These are phyloP conservation scores for Talaromyces ruber DNA, from an alignment of 495 filamentous ascomycete genomes.

Conservation along the genomic window DNA sequence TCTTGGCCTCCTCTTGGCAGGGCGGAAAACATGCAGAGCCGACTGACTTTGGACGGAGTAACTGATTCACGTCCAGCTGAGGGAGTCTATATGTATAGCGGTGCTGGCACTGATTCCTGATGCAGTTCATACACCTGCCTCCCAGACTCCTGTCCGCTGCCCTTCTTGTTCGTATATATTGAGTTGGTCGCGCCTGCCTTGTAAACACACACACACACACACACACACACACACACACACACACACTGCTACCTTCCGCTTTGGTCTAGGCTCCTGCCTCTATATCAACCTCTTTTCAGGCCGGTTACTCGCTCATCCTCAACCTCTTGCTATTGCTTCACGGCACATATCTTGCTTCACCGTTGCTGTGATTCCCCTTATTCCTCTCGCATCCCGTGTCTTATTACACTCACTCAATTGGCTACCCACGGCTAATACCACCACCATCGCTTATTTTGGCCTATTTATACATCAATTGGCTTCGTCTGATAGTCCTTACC, in stretches of 20 bases:
- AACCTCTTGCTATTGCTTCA: neutral
- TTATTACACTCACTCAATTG: neutral
- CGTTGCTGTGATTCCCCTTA: neutral
- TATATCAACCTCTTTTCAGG: neutral
- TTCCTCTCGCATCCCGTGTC: neutral
- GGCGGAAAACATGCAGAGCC: neutral
- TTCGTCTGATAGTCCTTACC: neutral
- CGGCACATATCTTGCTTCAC: neutral
- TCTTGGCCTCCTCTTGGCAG: slow-evolving; percentile 4
- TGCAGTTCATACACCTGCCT: neutral
- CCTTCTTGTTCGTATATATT: neutral
- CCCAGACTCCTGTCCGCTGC: neutral
- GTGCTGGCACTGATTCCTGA: neutral
- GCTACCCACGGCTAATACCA: neutral
- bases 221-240: neutral
- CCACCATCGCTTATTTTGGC: neutral
- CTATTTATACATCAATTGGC: neutral
- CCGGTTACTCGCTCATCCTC: neutral
- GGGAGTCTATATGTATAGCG: neutral
- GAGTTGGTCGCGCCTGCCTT: neutral
- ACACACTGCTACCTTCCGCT: neutral
- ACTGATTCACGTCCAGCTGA: neutral
- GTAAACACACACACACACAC: neutral
- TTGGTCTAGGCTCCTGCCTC: neutral
- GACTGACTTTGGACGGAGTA: neutral